Percentiles rank a stretch among this genome's conserved stretches.
Evolutionary conservation across 1,139 yeast genomes (phyloP).

Genomic region (Geotrichum australiense): DNA sequence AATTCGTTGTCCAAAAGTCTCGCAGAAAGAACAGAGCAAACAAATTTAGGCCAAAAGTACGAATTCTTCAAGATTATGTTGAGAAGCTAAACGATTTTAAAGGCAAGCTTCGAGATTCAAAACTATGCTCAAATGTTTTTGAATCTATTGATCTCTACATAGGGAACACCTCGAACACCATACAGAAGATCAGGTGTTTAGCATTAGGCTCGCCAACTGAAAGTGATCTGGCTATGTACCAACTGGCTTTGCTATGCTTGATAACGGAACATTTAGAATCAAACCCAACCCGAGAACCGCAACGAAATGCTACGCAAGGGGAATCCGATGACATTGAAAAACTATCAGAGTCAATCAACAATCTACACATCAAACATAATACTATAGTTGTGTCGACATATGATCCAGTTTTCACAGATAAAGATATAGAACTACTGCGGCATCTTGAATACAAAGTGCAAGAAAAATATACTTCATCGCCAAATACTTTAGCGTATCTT

Average conservation of each 20-base stretch:
- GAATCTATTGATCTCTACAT: not conserved
- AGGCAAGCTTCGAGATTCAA: not conserved
- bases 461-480: slow-evolving; percentile 20
- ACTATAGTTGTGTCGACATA: slow-evolving; percentile 42
- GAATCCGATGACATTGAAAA: no score
- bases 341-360: no score
- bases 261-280: slow-evolving; percentile 27
- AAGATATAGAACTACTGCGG: slow-evolving; percentile 37
- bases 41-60: not conserved
- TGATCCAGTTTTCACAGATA: slow-evolving; percentile 54
- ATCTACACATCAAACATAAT: no score
- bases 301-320: no score
- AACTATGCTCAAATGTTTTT: not conserved
- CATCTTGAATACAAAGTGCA: slow-evolving; percentile 29
- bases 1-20: slow-evolving; percentile 1
- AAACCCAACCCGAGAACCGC: no score
- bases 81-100: not conserved
- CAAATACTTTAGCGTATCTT: slow-evolving; percentile 38
- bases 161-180: not conserved
- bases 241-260: slow-evolving; percentile 49
- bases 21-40: not conserved
- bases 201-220: slow-evolving; percentile 66
- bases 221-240: slow-evolving; percentile 54
- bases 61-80: not conserved
- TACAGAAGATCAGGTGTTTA: slow-evolving; percentile 47